Percentiles rank a stretch among this genome's conserved stretches.
Evolutionary conservation across 108 stramenopile species (phyloP).

Genomic region (Aurantiochytrium sp.): DNA sequence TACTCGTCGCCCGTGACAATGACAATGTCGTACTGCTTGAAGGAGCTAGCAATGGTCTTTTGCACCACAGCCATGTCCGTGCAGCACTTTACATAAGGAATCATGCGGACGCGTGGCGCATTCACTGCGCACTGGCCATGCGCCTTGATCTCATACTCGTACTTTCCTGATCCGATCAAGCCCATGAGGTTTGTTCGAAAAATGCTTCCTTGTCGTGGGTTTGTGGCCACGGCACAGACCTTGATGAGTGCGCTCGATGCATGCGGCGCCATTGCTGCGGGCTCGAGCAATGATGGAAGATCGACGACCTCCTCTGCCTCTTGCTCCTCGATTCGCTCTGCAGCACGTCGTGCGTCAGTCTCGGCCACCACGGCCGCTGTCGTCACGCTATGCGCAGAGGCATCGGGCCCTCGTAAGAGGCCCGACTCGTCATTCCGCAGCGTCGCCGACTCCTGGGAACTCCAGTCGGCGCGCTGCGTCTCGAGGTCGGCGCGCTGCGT

Average conservation of each 20-base stretch:
- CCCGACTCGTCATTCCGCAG: too few species aligned
- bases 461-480: too few species aligned
- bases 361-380: too few species aligned
- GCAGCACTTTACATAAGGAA: constrained; percentile 7
- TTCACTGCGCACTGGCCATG: background rate
- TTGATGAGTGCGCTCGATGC: background rate
- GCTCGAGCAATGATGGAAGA: too few species aligned
- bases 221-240: background rate
- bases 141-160: background rate
- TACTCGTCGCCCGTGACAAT: constrained; percentile 19
- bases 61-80: background rate
- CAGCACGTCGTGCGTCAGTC: too few species aligned
- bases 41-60: background rate
- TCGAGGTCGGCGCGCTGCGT: too few species aligned
- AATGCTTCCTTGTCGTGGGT: background rate
- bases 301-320: too few species aligned
- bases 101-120: background rate
- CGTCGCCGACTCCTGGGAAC: too few species aligned
- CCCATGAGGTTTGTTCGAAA: background rate
- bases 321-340: too few species aligned
- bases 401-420: too few species aligned
- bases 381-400: too few species aligned
- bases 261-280: too few species aligned
- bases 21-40: constrained; percentile 17
- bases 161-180: background rate